Evolutionary conservation across 495 filamentous ascomycete species (phyloP), one percentile per base, ranked within the genome.

Genomic region (Neurospora sublineolata): DNA sequence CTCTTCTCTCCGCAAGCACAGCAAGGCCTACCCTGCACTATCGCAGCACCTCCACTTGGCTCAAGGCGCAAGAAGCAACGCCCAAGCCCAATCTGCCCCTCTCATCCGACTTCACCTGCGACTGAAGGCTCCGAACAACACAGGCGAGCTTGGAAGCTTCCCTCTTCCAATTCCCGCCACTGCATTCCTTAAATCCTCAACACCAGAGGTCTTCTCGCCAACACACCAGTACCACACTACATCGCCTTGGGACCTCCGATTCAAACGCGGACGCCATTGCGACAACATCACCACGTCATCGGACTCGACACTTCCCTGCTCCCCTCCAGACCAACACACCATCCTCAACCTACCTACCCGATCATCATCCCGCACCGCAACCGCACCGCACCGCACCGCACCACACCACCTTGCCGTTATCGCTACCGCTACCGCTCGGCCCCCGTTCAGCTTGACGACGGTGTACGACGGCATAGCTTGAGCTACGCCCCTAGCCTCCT

Each of bases 321-420:
- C 27, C 52, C 27, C 52, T 60, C 23, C 12, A 60, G 52, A 36
- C 30, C 52, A 7, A 64, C 52, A 64, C 52, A 64, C 6, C 52
- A 30, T 64, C 52, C 52, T 64, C 12, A 36, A 18, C 36, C 20
- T 20, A 73, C 37, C 46, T n/a, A 23, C 68, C 14, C 58, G 68
- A 33, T 70, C 36, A 69, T n/a, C 38, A 30, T 71, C 33, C 70
- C 39, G 40, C 46, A 72, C 68, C 14, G 42, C 70, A 64, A 37
- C 41, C 46, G 37, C 58, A 46, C 14, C 72, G 38, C 68, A 73
- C 71, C 52, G 14, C 33, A 38, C 37, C 27, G 42, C 46, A 33
- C 8, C 44, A 4, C 33, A 36, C 71, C n/a, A 37, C 30, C 64
- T 37, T 42, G 8, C 69, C 23, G 23, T 16, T 36, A 64, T 18